Base-by-base conservation (phyloP, 2,329 filamentous ascomycete species). In the Clarireedia hainanense region DNA sequence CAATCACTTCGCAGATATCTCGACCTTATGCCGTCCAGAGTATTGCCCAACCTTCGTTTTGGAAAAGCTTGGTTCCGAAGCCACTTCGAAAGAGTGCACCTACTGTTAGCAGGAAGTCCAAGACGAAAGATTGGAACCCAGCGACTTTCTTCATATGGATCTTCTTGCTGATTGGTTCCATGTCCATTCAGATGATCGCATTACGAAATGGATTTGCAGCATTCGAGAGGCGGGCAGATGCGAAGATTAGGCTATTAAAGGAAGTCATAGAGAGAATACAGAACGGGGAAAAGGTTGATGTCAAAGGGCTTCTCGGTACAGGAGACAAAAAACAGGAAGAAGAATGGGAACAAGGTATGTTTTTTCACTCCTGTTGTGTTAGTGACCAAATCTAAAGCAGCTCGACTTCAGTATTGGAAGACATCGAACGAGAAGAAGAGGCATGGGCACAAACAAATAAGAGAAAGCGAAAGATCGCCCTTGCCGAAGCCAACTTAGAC, bases 171-270 rank as follows among this genome's bases (percentile, higher is more conserved):
- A 92, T 97, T 61, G 95, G 95, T 4, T 96, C 90, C 59, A 95
- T 96, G 78, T 89, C 92, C 14, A 96, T 99, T 64, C 89, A 96
- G 66, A 88, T 94, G 78, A 86, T 99, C 67, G 79, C 84, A 37
- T 70, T 97, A 65, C 86, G 85, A 65, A 88, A 88, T 64, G 85
- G 91, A 50, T 87, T 85, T 67, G 77, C 79, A 34, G 82, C 84
- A 9, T 91, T 88, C 64, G 82, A 78, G 67, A 83, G 91, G 50
- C 83, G 84, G 63, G 85, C 91, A 5, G 88, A 96, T 63, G 84
- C 88, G 6, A 86, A 88, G 68, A 88, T 99, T 60, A 80, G 78
- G 2, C 68, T 90, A 30, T 72, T 99, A 57, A 81, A 81, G 40
- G 92, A 96, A 66, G 83, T 90, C 0, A 77, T 91, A 23, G 82